phyloP scores from a whole-genome alignment of 208 protist species.

The Trypanosomatidae sp. region DNA sequence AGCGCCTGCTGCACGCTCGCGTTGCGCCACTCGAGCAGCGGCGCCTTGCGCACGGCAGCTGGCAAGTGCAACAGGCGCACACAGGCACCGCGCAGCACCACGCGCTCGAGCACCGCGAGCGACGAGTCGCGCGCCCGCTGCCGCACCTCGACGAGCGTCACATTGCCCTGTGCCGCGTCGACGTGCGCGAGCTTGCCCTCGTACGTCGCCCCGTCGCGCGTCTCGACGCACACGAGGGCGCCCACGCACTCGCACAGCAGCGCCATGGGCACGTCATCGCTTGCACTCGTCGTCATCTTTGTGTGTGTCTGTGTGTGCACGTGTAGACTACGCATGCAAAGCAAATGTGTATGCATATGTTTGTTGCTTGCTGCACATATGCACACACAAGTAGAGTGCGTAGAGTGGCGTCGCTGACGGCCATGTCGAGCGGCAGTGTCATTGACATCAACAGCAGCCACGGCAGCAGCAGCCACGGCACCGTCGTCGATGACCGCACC shows the following conservation, averaged over 20 bases:
- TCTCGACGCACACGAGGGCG: constrained; percentile 37
- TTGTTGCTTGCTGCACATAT: too few species aligned
- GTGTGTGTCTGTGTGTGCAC: too few species aligned
- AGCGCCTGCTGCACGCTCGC: constrained; percentile 28
- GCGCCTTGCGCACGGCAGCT: constrained; percentile 32
- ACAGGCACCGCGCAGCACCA: constrained; percentile 22
- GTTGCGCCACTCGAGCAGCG: constrained; percentile 30
- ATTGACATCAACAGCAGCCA: too few species aligned
- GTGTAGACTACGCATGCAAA: too few species aligned
- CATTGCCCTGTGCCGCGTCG: constrained; percentile 28
- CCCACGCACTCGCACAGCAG: constrained; percentile 25
- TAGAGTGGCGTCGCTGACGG: too few species aligned
- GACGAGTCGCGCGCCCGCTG: constrained; percentile 38
- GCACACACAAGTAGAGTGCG: too few species aligned
- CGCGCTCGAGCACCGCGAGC: constrained; percentile 29
- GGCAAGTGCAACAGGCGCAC: constrained; percentile 47
- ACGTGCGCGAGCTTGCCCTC: constrained; percentile 26
- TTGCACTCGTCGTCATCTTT: too few species aligned
- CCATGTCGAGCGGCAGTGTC: too few species aligned
- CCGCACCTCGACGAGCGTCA: constrained; percentile 39
- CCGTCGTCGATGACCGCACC: constrained; percentile 4
- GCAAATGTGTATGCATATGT: background rate
- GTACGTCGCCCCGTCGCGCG: constrained; percentile 23
- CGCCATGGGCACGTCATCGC: constrained; percentile 16
- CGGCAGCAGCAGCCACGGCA: too few species aligned